A percentile compares a stretch with the other conserved stretches of the same genome.
These are phyloP conservation scores for Yarrowia osloensis DNA, from an alignment of 805 yeast species.

Conservation along the genomic window DNA sequence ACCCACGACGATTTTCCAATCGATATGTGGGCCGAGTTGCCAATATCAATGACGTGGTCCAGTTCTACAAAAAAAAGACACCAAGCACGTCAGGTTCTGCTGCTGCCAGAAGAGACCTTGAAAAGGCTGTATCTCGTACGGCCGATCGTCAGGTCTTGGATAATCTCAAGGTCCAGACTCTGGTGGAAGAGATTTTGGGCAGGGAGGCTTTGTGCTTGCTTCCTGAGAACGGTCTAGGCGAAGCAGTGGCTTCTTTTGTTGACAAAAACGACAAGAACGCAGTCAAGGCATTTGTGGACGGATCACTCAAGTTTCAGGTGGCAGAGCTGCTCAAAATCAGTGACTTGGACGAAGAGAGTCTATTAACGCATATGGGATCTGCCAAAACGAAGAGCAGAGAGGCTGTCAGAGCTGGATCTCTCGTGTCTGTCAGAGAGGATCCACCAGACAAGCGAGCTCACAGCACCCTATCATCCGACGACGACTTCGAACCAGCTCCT, in stretches of 20 bases:
- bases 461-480: neutral
- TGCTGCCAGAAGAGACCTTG: neutral
- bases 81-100: neutral
- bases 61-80: slow-evolving; percentile 59
- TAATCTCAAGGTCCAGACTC: slow-evolving; percentile 56
- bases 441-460: neutral
- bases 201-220: slow-evolving; percentile 66
- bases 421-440: neutral
- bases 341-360: slow-evolving; percentile 17
- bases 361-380: neutral
- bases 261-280: slow-evolving; percentile 81
- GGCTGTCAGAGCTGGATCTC: slow-evolving; percentile 14
- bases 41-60: slow-evolving; percentile 82
- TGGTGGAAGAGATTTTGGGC: slow-evolving; percentile 63
- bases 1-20: slow-evolving; percentile 84
- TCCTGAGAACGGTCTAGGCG: slow-evolving; percentile 73
- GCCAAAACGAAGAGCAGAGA: slow-evolving; percentile 2
- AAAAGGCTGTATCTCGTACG: neutral
- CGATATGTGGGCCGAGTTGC: slow-evolving; percentile 90
- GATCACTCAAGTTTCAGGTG: slow-evolving; percentile 39
- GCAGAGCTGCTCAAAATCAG: slow-evolving; percentile 34
- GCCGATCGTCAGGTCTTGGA: slow-evolving; percentile 43
- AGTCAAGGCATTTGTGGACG: slow-evolving; percentile 50
- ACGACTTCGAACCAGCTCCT: neutral
- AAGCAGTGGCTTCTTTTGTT: slow-evolving; percentile 70